Conservation (phyloP, 441 rosid species). For the Euphorbia schlechtendalii region DNA sequence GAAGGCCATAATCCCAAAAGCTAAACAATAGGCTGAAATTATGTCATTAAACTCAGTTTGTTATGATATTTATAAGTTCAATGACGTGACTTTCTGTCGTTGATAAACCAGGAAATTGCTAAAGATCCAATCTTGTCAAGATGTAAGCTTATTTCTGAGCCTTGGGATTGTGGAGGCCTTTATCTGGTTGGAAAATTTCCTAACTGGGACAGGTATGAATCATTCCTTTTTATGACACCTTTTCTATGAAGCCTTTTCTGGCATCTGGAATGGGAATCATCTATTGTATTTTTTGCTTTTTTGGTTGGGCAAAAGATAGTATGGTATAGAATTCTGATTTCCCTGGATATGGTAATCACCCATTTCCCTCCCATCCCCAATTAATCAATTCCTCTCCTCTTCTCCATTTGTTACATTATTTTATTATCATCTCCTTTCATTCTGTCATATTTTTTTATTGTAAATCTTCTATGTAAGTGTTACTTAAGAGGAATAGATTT, state of each 20-base stretch:
- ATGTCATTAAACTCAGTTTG: not conserved
- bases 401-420: no score
- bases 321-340: no score
- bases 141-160: conserved; percentile 92
- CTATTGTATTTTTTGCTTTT: no score
- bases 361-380: no score
- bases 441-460: no score
- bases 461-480: no score
- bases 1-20: not conserved
- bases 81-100: conserved; percentile 15
- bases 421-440: no score
- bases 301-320: no score
- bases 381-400: no score
- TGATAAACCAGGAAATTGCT: conserved; percentile 64
- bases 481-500: not conserved
- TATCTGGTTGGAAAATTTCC: conserved; percentile 93
- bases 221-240: not conserved
- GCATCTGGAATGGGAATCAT: no score
- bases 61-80: conserved; percentile 8
- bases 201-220: conserved; percentile 83
- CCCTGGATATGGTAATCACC: no score
- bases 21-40: not conserved
- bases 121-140: conserved; percentile 69
- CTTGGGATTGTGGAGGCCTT: conserved; percentile 97
- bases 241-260: no score